Evolutionary conservation across 1,139 yeast genomes (phyloP), one percentile per base, ranked within the genome.

Genomic region (Scheffersomyces illinoinensis): DNA sequence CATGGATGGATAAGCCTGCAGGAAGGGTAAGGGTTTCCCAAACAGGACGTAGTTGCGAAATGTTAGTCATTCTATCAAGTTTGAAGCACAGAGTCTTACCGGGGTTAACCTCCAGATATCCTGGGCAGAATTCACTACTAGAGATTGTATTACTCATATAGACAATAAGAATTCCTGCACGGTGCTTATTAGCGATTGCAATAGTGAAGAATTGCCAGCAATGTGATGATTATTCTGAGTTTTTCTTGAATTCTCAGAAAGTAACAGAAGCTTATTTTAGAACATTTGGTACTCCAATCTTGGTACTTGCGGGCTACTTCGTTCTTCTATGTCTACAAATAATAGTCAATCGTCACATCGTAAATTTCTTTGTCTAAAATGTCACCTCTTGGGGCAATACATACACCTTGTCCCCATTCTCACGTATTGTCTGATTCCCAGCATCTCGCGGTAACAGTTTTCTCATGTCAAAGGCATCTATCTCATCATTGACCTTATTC

Each of bases 391-490:
- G 82, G 0, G 96, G 95, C 57, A 85, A 73, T 14, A 87, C 90
- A 62, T 85, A 77, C 26, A 79, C 79, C 53, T 81, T 79, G 33
- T 85, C 79, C 0, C 96, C 96, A 64, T 88, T 80, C 1, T 71
- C 72, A 58, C 93, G 72, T 3, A 86, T 78, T 6, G 90, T 86
- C 57, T 82, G 81, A 12, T 71, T 72, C 2, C 78, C 71, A 1
- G 64, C 70, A 67, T 89, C 95, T 49, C 89, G 70, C 43, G 85
- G 85, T 58, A 89, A 73, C 57, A 88, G 79, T 67, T 86, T 85
- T 58, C 95, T 76, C 96, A 90, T 90, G 70, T 91, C 97, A 72
- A 87, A 95, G 0, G 98, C 99, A 77, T 95, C 99, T 52, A 85
- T 81, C 54, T 86, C 88, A 66, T 90, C 95, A 64, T 86, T 77